Conservation (phyloP, 768 basidiomycete genomes). For the Leccinum aurantiacum region DNA sequence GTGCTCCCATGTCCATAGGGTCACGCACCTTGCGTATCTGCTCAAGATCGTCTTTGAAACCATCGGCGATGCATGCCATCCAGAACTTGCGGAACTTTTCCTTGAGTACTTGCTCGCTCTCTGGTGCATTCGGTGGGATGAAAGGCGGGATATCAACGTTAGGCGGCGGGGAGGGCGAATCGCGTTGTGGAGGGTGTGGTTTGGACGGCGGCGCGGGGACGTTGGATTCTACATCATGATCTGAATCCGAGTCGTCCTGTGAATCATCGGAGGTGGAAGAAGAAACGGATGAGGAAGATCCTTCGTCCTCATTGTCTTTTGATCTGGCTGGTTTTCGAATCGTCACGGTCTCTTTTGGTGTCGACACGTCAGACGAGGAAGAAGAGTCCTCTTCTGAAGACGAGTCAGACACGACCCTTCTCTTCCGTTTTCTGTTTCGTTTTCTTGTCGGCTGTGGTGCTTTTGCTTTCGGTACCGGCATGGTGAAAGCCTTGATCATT, state of each 20-base stretch:
- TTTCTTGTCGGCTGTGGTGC: slow-evolving; percentile 38
- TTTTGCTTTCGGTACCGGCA: neutral
- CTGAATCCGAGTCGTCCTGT: slow-evolving; percentile 1
- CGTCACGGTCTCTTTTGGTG: slow-evolving; percentile 9
- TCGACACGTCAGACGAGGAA: slow-evolving; percentile 19
- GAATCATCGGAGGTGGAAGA: slow-evolving; percentile 10
- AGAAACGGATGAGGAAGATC: slow-evolving; percentile 16
- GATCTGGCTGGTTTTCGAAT: slow-evolving; percentile 5
- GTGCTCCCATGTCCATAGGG: neutral
- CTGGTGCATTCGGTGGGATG: slow-evolving; percentile 39
- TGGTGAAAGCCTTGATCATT: neutral
- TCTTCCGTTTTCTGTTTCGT: slow-evolving; percentile 53
- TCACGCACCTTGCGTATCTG: slow-evolving; percentile 69
- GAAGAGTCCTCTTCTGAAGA: slow-evolving; percentile 38
- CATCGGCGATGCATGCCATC: slow-evolving; percentile 82
- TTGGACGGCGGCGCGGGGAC: neutral
- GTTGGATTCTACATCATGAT: slow-evolving; percentile 6
- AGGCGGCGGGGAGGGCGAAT: slow-evolving; percentile 28
- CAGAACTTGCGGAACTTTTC: slow-evolving; percentile 79
- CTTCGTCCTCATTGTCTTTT: slow-evolving; percentile 6
- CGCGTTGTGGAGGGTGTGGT: slow-evolving; percentile 11
- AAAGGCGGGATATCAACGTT: slow-evolving; percentile 53
- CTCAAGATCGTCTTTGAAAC: slow-evolving; percentile 82
- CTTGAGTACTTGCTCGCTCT: slow-evolving; percentile 55
- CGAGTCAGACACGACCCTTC: slow-evolving; percentile 45